Conservation (phyloP, 1,284 basidiomycete genomes). For the Coniferiporia weirii region DNA sequence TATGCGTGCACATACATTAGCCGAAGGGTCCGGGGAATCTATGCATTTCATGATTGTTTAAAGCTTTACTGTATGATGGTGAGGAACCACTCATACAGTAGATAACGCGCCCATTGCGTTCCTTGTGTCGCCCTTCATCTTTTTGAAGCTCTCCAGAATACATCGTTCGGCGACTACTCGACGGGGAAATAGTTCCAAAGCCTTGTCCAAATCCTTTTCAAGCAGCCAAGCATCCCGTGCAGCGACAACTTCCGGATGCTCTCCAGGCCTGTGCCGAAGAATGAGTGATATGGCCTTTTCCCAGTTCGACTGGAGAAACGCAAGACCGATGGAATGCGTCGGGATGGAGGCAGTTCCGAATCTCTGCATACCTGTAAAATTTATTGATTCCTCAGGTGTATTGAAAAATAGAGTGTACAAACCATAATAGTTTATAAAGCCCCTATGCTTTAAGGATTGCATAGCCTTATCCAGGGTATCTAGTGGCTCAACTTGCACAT, state of each 20-base stretch:
- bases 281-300: conserved; percentile 81
- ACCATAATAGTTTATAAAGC: conserved; percentile 99
- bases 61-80: background rate
- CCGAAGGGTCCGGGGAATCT: conserved; percentile 94
- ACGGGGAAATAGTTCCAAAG: conserved; percentile 79
- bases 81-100: conserved; percentile 47
- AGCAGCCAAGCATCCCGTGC: conserved; percentile 82
- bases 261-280: conserved; percentile 77
- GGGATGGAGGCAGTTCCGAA: conserved; percentile 97
- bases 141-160: conserved; percentile 87
- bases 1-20: conserved; percentile 99
- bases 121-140: conserved; percentile 67
- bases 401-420: background rate
- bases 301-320: conserved; percentile 88
- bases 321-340: conserved; percentile 90
- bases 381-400: background rate
- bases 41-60: background rate
- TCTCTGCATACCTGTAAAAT: conserved; percentile 83
- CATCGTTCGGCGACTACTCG: conserved; percentile 90
- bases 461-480: conserved; percentile 74
- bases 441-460: conserved; percentile 75
- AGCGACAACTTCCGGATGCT: conserved; percentile 79
- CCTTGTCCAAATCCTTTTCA: conserved; percentile 71
- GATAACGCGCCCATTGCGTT: conserved; percentile 85
- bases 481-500: conserved; percentile 70